Percentiles rank a stretch among this genome's conserved stretches.
phyloP scores from a whole-genome alignment of 2,329 filamentous ascomycete species.

The Calonectria henricotiae region DNA sequence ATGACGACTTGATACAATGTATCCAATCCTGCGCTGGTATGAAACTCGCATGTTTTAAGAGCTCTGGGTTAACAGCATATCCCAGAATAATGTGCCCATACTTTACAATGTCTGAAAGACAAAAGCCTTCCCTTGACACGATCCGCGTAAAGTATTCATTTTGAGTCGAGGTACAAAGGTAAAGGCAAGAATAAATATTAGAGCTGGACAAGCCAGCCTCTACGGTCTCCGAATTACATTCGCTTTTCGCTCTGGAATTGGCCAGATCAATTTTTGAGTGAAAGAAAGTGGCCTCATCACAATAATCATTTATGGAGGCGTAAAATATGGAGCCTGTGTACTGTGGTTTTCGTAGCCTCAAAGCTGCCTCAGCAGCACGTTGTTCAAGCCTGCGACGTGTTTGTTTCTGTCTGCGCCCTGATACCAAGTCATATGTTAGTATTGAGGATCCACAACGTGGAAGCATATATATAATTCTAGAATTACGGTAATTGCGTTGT shows the following conservation, averaged over 20 bases:
- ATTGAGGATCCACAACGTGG: background rate
- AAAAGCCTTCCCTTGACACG: background rate
- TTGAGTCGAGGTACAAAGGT: background rate
- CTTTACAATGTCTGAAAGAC: conserved; percentile 4
- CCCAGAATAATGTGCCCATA: background rate
- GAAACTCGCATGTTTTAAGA: background rate
- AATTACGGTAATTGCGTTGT: conserved; percentile 5
- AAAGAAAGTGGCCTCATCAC: background rate
- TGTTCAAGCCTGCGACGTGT: background rate
- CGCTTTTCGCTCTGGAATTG: background rate
- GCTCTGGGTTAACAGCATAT: background rate
- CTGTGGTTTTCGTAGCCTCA: background rate
- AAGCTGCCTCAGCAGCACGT: background rate
- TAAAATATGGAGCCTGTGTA: background rate
- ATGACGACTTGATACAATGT: background rate
- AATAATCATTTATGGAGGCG: background rate
- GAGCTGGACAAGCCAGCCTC: background rate
- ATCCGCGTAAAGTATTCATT: background rate
- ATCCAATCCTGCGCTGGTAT: background rate
- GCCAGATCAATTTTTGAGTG: background rate
- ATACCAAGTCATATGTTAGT: background rate
- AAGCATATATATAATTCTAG: background rate
- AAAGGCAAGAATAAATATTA: conserved; percentile 1
- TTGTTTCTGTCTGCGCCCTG: background rate
- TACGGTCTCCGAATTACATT: background rate